phyloP scores from a whole-genome alignment of 257 asterid species.

The Lithospermum erythrorhizon region DNA sequence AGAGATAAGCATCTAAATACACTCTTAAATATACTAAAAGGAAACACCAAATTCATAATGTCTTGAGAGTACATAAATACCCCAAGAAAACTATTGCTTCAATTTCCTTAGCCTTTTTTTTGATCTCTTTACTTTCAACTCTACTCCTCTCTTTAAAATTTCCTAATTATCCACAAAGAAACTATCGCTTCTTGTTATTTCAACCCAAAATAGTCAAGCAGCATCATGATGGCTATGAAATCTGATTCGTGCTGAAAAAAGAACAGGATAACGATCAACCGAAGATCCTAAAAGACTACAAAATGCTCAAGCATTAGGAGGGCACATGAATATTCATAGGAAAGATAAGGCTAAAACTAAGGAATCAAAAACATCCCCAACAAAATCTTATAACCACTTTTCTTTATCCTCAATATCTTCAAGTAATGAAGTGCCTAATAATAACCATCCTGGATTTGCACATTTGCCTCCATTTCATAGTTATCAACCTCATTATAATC shows the following conservation, averaged over 20 bases:
- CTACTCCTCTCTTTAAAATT: no score
- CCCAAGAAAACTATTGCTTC: not conserved
- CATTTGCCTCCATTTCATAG: constrained; percentile 43
- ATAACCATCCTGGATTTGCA: constrained; percentile 13
- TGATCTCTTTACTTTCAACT: not conserved
- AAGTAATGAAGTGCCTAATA: constrained; percentile 11
- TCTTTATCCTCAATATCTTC: constrained; percentile 11
- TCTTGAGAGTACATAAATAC: not conserved
- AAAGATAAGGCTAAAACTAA: constrained; percentile 58
- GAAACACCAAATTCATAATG: not conserved
- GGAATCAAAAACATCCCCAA: constrained; percentile 17
- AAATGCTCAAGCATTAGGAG: constrained; percentile 87
- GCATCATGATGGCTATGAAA: constrained; percentile 21
- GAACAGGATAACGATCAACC: constrained; percentile 5
- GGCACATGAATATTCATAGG: constrained; percentile 89
- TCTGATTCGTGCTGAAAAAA: constrained; percentile 31
- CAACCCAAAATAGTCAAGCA: no score
- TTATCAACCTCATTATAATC: constrained; percentile 15
- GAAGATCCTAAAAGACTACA: constrained; percentile 28
- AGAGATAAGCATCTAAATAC: no score
- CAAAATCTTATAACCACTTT: constrained; percentile 9
- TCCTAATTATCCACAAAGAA: not conserved
- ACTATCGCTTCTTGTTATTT: not conserved
- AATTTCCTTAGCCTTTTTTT: not conserved
- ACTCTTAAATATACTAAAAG: no score